Evolutionary conservation across 1,284 basidiomycete species (phyloP).

Genomic region (Cutaneotrichosporon arboriforme): DNA sequence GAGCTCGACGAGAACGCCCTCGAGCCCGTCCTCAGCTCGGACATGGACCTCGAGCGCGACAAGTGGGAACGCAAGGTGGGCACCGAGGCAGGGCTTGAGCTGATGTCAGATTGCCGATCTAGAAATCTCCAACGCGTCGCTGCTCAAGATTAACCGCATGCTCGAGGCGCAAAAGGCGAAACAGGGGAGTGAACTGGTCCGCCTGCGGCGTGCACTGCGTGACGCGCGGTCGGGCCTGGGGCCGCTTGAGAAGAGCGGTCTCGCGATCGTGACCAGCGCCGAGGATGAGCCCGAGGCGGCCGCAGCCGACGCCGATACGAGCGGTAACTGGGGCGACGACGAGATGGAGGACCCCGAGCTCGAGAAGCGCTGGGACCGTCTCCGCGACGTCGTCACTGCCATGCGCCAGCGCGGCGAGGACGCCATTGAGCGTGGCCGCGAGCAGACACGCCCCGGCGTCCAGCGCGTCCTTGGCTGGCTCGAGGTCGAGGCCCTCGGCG

Average conservation of each 20-base stretch:
- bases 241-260: not conserved
- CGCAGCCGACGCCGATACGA: constrained; percentile 3
- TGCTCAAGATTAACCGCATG: constrained; percentile 44
- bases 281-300: constrained; percentile 4
- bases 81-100: not conserved
- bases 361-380: constrained; percentile 38
- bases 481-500: constrained; percentile 23
- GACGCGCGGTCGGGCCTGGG: constrained; percentile 12
- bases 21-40: constrained; percentile 6
- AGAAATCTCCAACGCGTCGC: constrained; percentile 44
- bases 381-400: constrained; percentile 26
- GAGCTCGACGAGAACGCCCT: constrained; percentile 7
- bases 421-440: constrained; percentile 27
- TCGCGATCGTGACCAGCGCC: constrained; percentile 2
- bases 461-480: constrained; percentile 33
- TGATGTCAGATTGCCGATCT: constrained; percentile 40
- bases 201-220: constrained; percentile 35
- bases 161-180: constrained; percentile 43
- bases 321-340: constrained; percentile 12
- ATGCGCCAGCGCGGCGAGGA: constrained; percentile 32
- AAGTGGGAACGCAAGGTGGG: constrained; percentile 41
- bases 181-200: constrained; percentile 40
- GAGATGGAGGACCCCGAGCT: constrained; percentile 31
- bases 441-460: constrained; percentile 22
- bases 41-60: constrained; percentile 24